Conservation (phyloP, 2,329 filamentous ascomycete species). For the Colletotrichum melonis region DNA sequence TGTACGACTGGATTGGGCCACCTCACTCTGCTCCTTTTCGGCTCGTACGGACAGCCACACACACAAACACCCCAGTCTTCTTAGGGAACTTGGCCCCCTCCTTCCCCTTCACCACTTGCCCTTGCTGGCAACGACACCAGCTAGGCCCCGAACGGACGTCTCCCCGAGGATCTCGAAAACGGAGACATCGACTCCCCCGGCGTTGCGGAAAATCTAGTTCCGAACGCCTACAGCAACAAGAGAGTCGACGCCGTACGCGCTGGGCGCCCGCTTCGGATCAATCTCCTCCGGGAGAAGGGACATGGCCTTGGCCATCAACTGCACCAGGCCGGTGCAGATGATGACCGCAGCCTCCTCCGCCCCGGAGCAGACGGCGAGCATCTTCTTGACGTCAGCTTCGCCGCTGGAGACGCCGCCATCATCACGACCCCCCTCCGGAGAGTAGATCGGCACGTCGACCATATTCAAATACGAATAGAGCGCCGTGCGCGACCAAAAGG, state of each 20-base stretch:
- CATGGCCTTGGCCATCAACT: conserved; percentile 57
- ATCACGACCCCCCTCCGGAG: conserved; percentile 34
- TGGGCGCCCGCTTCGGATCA: conserved; percentile 52
- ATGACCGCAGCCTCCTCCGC: conserved; percentile 46
- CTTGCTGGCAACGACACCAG: conserved; percentile 9
- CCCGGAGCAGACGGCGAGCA: conserved; percentile 45
- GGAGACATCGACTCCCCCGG: conserved; percentile 32
- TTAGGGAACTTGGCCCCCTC: background rate
- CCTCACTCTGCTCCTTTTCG: background rate
- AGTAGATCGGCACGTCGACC: conserved; percentile 55
- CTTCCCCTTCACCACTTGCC: conserved; percentile 9
- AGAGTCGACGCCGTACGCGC: conserved; percentile 63
- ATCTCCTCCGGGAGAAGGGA: conserved; percentile 57
- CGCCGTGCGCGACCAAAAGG: conserved; percentile 64
- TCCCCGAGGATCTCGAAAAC: conserved; percentile 35
- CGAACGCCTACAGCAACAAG: conserved; percentile 56
- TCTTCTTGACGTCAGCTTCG: conserved; percentile 42
- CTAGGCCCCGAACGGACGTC: conserved; percentile 20
- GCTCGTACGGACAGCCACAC: background rate
- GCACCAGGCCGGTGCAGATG: conserved; percentile 49
- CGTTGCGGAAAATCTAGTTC: conserved; percentile 35
- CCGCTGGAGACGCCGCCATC: background rate
- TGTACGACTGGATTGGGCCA: background rate
- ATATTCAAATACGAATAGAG: conserved; percentile 61
- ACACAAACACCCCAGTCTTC: background rate